Evolutionary conservation across 345 rosid species (phyloP), one percentile per base, ranked within the genome.

Genomic region (Rubroshorea leprosula): DNA sequence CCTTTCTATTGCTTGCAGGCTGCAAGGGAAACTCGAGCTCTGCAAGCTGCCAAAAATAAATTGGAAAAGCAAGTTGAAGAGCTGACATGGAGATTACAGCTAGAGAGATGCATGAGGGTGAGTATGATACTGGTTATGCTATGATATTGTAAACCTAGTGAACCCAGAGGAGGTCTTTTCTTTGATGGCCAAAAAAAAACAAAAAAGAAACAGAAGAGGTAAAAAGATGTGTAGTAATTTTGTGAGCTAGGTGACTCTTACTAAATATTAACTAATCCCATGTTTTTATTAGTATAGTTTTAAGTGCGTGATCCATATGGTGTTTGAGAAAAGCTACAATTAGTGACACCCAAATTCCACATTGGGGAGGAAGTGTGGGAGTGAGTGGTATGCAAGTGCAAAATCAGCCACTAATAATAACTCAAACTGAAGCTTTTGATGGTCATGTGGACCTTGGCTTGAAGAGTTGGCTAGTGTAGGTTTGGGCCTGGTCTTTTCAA

Each of bases 31-130:
- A 93, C 99, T 23, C 97, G 99, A 70, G 99, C 99, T 68, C 90
- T 93, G 65, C 97, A 93, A 74, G 99, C 92, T 60, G 99, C 99
- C 59, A 93, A 93, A 66, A 93, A 89, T 75, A 87, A 89, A 74
- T 75, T 90, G 73, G 97, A 93, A 78, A 93, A 90, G 80, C 95
- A 93, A 77, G 99, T 93, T 69, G 99, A 93, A 69, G 99, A 93
- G 59, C 75, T 93, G 64, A 93, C 99, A 57, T 93, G 97, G 99
- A 80, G 96, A 76, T 74, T 90, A 43, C 99, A 90, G 70, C 80
- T 93, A 59, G 99, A 93, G 89, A 93, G 87, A 69, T 92, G 99
- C 61, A 80, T 89, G 85, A 83, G 97, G 70, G 99, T 89, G 72
- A 75, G 70, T 71, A 60, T 74, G 49, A 62, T 55, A 21, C 56